Evolutionary conservation across 139 green algal genomes (phyloP).

Genomic region (Coccomyxa sp.): DNA sequence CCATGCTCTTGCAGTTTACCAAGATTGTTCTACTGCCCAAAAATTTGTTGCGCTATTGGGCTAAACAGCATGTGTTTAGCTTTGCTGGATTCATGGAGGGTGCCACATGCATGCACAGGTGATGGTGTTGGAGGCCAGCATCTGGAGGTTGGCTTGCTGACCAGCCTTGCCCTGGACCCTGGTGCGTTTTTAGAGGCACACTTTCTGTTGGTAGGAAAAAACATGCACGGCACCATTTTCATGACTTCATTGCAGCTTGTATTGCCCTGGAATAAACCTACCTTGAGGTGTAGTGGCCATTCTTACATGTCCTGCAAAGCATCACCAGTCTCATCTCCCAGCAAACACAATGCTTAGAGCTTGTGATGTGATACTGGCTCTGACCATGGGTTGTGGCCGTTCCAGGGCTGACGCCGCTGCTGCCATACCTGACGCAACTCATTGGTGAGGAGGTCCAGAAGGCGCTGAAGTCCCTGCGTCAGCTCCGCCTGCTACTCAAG

Average conservation of each 20-base stretch:
- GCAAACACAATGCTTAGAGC: not conserved
- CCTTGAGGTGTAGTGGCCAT: not conserved
- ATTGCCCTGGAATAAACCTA: not conserved
- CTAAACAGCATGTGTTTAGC: not conserved
- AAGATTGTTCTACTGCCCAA: not conserved
- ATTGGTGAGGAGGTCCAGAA: conserved; percentile 56
- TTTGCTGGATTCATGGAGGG: no score
- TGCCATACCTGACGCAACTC: conserved; percentile 79
- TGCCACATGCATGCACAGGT: not conserved
- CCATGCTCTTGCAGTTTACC: not conserved
- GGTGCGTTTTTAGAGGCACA: conserved; percentile 12
- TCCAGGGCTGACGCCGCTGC: conserved; percentile 69
- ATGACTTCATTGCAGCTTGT: not conserved
- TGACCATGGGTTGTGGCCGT: not conserved
- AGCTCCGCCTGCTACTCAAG: conserved; percentile 30
- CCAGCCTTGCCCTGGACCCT: conserved; percentile 53
- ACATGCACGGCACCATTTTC: not conserved
- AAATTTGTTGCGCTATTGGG: not conserved
- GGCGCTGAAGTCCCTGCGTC: conserved; percentile 22
- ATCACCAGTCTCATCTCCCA: not conserved
- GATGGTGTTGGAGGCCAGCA: not conserved
- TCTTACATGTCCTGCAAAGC: no score
- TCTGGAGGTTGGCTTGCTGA: conserved; percentile 29
- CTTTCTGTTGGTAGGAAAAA: not conserved
- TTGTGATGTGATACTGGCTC: not conserved